Evolutionary conservation across 2,329 filamentous ascomycete genomes (phyloP).

Genomic region (Fusarium scirpi): DNA sequence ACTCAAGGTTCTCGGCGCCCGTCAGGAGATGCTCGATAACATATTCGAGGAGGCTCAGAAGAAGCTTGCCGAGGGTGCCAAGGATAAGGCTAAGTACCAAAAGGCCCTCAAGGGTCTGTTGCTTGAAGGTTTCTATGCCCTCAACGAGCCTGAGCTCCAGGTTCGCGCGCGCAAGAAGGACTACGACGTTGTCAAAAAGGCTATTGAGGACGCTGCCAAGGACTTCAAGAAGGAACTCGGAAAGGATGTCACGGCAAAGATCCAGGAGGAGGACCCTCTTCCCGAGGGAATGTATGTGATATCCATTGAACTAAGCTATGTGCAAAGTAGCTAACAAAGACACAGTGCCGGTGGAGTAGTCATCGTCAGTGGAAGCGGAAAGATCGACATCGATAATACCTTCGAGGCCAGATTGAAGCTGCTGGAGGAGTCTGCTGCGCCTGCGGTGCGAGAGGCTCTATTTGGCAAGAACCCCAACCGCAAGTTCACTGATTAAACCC

Average conservation of each 20-base stretch:
- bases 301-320: background rate
- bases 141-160: slow-evolving; percentile 82
- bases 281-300: slow-evolving; percentile 83
- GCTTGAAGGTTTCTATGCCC: slow-evolving; percentile 88
- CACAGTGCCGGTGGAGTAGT: slow-evolving; percentile 83
- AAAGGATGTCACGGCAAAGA: slow-evolving; percentile 74
- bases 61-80: slow-evolving; percentile 73
- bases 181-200: slow-evolving; percentile 79
- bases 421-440: slow-evolving; percentile 86
- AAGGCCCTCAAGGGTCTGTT: slow-evolving; percentile 81
- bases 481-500: slow-evolving; percentile 86
- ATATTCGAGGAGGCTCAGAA: slow-evolving; percentile 86
- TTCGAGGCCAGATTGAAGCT: slow-evolving; percentile 90
- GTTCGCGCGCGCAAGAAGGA: slow-evolving; percentile 85
- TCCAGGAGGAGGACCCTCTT: slow-evolving; percentile 84
- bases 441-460: slow-evolving; percentile 83
- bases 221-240: slow-evolving; percentile 86
- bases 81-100: slow-evolving; percentile 81
- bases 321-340: slow-evolving; percentile 40
- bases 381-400: slow-evolving; percentile 99
- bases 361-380: slow-evolving; percentile 85
- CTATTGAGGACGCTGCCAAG: slow-evolving; percentile 78
- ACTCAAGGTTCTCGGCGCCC: slow-evolving; percentile 85
- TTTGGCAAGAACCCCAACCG: slow-evolving; percentile 97
- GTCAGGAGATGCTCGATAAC: slow-evolving; percentile 90